Evolutionary conservation across 75 land plant genomes (phyloP).

Genomic region (Pseudotsuga menziesii): DNA sequence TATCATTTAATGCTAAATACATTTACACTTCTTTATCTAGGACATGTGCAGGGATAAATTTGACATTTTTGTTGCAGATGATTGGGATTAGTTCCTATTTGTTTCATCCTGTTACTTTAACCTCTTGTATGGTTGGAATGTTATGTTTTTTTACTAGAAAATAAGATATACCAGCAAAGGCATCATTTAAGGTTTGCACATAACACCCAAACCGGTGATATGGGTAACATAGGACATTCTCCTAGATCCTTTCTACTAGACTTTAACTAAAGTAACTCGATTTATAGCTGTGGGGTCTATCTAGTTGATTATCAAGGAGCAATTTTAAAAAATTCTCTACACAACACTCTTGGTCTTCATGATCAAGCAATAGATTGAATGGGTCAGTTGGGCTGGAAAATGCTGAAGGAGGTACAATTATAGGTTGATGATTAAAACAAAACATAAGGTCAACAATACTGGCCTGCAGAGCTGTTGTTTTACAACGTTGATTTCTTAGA

Average conservation of each 20-base stretch:
- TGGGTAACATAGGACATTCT: neutral
- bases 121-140: neutral
- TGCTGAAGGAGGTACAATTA: neutral
- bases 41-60: neutral
- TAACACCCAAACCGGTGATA: neutral
- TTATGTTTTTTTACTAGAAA: neutral
- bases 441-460: neutral
- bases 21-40: neutral
- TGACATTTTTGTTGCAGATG: neutral
- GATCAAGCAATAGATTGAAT: neutral
- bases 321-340: neutral
- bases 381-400: neutral
- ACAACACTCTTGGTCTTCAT: neutral
- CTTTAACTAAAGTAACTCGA: neutral
- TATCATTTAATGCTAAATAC: neutral
- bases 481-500: neutral
- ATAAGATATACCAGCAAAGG: neutral
- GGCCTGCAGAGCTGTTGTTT: neutral
- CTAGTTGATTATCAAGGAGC: neutral
- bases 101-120: neutral
- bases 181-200: neutral
- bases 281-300: neutral
- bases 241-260: too few species aligned
- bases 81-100: neutral
- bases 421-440: neutral